phyloP scores from a whole-genome alignment of 108 stramenopile genomes.

The Skeletonema tropicum region DNA sequence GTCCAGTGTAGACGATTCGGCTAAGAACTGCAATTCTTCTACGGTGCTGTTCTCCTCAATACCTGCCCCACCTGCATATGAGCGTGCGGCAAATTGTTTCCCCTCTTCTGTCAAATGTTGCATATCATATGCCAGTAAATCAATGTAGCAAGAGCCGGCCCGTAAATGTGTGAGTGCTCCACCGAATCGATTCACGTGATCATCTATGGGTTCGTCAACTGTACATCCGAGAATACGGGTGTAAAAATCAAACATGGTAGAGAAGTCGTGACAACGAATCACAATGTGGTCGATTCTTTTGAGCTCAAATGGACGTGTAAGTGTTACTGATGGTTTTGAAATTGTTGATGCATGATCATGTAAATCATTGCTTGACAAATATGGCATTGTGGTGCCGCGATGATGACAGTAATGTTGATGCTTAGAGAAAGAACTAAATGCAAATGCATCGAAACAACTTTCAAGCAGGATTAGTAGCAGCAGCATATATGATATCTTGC shows the following conservation, averaged over 20 bases:
- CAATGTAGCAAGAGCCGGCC: constrained; percentile 53
- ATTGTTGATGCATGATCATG: not conserved
- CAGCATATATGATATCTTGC: not conserved
- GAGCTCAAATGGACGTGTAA: constrained; percentile 42
- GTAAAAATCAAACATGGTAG: constrained; percentile 58
- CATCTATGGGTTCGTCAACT: constrained; percentile 37
- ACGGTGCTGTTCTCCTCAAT: not conserved
- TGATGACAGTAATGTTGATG: not conserved
- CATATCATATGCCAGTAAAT: constrained; percentile 47
- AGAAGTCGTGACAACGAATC: constrained; percentile 34
- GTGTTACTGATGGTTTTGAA: not conserved
- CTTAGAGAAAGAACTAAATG: not conserved
- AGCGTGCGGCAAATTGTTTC: constrained; percentile 13
- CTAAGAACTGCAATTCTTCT: constrained; percentile 28
- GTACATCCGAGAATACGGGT: constrained; percentile 48
- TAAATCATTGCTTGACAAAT: not conserved
- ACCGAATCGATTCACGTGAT: constrained; percentile 52
- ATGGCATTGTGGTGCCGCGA: not conserved
- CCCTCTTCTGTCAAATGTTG: constrained; percentile 40
- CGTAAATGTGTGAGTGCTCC: constrained; percentile 57
- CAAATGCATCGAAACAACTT: not conserved
- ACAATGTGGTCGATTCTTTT: constrained; percentile 54
- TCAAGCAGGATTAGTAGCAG: not conserved
- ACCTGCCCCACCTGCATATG: constrained; percentile 45
- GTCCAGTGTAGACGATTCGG: constrained; percentile 42